Evolutionary conservation across 2,329 filamentous ascomycete species (phyloP).

Genomic region (Venturia aucupariae): DNA sequence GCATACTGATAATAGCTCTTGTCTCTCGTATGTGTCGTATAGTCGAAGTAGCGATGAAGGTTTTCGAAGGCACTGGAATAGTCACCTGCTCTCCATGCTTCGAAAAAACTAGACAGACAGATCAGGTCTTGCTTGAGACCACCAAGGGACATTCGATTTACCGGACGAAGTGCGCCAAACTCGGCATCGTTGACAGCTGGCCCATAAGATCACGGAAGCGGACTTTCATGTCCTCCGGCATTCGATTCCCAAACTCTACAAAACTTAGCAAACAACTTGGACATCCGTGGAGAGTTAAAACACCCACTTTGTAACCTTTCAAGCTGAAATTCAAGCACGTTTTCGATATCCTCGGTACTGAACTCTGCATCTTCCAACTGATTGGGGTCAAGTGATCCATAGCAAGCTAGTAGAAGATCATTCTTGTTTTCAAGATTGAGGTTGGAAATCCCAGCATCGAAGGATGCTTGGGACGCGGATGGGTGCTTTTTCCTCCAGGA

Average conservation of each 20-base stretch:
- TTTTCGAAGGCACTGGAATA: conserved; percentile 84
- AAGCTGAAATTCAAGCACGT: conserved; percentile 78
- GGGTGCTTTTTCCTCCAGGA: conserved; percentile 42
- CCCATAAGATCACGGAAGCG: conserved; percentile 61
- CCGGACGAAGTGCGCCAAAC: conserved; percentile 66
- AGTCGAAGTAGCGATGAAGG: conserved; percentile 92
- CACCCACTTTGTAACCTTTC: conserved; percentile 72
- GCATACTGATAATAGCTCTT: conserved; percentile 90
- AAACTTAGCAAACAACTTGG: conserved; percentile 8
- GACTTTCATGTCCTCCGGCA: conserved; percentile 64
- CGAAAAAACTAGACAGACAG: conserved; percentile 57
- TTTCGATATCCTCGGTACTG: conserved; percentile 72
- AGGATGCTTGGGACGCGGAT: conserved; percentile 25
- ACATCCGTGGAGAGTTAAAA: not conserved
- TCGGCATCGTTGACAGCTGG: conserved; percentile 59
- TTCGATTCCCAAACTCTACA: conserved; percentile 63
- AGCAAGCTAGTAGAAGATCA: conserved; percentile 41
- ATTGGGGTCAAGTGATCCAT: conserved; percentile 36
- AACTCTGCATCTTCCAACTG: conserved; percentile 34
- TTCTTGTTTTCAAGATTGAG: conserved; percentile 46
- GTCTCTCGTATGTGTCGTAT: conserved; percentile 79
- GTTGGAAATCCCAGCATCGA: conserved; percentile 53
- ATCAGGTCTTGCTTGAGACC: conserved; percentile 15
- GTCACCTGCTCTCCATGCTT: conserved; percentile 86
- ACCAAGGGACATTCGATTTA: conserved; percentile 25